Conservation (phyloP, 1,284 basidiomycete species). For the Bjerkandera adusta region DNA sequence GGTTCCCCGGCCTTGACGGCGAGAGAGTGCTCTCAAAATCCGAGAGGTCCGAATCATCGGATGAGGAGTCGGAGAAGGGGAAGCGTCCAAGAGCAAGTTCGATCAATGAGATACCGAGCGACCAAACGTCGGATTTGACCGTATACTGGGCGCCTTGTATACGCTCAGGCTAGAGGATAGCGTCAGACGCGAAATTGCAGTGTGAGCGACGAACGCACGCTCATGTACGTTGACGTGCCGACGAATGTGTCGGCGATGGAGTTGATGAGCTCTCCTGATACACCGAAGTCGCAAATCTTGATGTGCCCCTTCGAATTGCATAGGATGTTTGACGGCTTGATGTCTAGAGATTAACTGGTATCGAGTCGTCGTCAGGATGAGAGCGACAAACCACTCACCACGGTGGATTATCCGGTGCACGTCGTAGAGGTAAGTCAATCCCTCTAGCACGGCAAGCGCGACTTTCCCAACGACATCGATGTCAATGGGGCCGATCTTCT, state of each 20-base stretch:
- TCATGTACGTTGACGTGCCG: constrained; percentile 99
- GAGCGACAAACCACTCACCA: constrained; percentile 45
- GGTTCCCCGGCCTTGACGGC: constrained; percentile 43
- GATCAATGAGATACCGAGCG: constrained; percentile 91
- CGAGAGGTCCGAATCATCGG: constrained; percentile 65
- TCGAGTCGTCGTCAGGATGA: background rate
- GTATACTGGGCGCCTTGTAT: constrained; percentile 98
- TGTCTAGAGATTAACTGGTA: constrained; percentile 57
- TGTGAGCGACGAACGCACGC: constrained; percentile 59
- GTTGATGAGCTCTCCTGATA: constrained; percentile 98
- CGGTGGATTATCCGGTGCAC: constrained; percentile 99
- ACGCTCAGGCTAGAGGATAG: constrained; percentile 78
- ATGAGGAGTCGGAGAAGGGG: constrained; percentile 77
- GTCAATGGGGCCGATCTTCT: constrained; percentile 87
- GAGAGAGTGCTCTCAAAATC: constrained; percentile 72
- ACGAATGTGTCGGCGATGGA: constrained; percentile 99
- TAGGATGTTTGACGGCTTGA: constrained; percentile 98
- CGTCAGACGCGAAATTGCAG: constrained; percentile 13
- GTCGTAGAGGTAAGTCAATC: constrained; percentile 97
- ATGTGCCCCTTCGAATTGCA: constrained; percentile 93
- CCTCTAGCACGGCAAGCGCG: constrained; percentile 90
- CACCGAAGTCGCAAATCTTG: constrained; percentile 99
- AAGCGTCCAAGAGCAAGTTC: constrained; percentile 93
- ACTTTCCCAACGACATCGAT: constrained; percentile 90
- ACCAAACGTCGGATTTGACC: constrained; percentile 98